phyloP scores from a whole-genome alignment of 352 stramenopile genomes.

The Thraustochytrium sp. region DNA sequence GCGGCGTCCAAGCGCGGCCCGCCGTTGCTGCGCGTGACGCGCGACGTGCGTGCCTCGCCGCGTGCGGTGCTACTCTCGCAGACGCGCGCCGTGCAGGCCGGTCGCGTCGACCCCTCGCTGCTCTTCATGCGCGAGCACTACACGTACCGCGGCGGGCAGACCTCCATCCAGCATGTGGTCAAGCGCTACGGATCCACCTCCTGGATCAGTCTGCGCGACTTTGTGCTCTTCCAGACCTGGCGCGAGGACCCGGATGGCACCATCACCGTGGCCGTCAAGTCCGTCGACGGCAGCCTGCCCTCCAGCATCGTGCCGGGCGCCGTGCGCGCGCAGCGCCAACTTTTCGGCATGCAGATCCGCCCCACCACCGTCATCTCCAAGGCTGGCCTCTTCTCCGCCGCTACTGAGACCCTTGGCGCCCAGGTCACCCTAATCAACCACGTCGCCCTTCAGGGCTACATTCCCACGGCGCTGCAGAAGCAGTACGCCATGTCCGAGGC shows the following conservation, averaged over 20 bases:
- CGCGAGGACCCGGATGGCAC: neutral
- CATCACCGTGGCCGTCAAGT: slow-evolving; percentile 13
- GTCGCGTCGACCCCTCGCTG: neutral
- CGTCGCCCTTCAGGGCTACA: neutral
- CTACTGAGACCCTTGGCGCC: neutral
- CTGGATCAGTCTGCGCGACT: neutral
- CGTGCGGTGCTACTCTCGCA: slow-evolving; percentile 11
- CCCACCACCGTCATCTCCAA: neutral
- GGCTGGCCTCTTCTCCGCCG: neutral
- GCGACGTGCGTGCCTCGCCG: neutral
- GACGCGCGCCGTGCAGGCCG: neutral
- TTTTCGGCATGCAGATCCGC: slow-evolving; percentile 35
- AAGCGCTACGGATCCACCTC: neutral
- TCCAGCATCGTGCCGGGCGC: neutral
- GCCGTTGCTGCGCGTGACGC: neutral
- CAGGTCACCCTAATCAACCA: neutral
- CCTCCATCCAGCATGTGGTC: slow-evolving; percentile 34
- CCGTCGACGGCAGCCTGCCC: neutral
- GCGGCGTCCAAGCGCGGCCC: neutral
- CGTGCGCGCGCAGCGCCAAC: neutral
- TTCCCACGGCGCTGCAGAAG: neutral
- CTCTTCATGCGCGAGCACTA: slow-evolving; percentile 44
- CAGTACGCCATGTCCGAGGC: neutral
- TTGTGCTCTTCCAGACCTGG: slow-evolving; percentile 7
- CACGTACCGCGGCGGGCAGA: slow-evolving; percentile 22